phyloP scores from a whole-genome alignment of 176 grass and related monocot species.

The Cenchrus fungigraminus region DNA sequence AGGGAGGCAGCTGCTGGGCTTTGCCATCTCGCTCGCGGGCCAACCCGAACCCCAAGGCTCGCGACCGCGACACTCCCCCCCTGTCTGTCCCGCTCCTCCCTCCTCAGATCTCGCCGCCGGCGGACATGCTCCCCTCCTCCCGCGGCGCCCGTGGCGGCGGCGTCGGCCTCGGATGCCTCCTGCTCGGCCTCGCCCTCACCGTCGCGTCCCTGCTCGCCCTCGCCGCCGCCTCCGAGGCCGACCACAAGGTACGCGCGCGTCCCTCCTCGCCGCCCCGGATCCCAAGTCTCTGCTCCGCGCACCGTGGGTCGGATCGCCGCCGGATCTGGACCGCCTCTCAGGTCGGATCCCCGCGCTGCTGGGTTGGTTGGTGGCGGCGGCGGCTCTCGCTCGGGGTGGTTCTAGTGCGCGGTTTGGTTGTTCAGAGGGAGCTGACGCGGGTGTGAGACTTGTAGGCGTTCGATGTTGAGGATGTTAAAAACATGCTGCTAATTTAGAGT shows the following conservation, averaged over 20 bases:
- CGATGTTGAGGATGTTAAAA: neutral
- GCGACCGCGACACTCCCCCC: slow-evolving; percentile 2
- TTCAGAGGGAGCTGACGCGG: neutral
- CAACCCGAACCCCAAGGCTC: slow-evolving; percentile 36
- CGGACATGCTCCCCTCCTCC: slow-evolving; percentile 45
- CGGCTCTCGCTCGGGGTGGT: neutral
- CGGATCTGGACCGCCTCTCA: slow-evolving; percentile 19
- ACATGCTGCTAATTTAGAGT: neutral
- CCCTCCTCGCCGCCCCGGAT: neutral
- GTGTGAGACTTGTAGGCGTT: neutral
- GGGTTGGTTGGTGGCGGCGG: neutral
- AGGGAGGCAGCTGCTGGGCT: neutral
- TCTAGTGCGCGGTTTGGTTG: neutral
- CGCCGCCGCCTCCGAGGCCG: slow-evolving; percentile 64
- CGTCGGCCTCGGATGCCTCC: neutral
- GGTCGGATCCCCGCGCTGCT: slow-evolving; percentile 24
- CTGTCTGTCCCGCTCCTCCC: neutral
- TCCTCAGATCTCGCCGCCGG: slow-evolving; percentile 53
- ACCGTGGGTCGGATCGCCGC: neutral
- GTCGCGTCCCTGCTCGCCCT: slow-evolving; percentile 18
- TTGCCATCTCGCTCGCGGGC: slow-evolving; percentile 33
- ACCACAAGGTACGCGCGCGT: slow-evolving; percentile 58
- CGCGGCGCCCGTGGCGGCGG: neutral
- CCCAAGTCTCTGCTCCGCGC: neutral
- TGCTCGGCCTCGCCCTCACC: slow-evolving; percentile 22